Conservation (phyloP, 2,329 filamentous ascomycete species). For the Sporothrix protearum region DNA sequence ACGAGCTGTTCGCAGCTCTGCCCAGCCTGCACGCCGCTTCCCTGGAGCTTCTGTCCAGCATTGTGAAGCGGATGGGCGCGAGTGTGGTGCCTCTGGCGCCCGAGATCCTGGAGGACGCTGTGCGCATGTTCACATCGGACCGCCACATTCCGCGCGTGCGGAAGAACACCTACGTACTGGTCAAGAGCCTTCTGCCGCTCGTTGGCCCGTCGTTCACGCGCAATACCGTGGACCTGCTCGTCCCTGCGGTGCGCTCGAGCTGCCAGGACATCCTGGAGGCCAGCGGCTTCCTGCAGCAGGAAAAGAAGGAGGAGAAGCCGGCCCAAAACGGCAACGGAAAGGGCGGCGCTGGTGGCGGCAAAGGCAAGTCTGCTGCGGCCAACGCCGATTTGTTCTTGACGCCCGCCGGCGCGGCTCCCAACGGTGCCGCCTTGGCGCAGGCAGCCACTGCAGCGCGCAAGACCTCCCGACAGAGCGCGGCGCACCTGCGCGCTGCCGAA, state of each 20-base stretch:
- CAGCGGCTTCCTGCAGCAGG: constrained; percentile 38
- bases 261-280: constrained; percentile 69
- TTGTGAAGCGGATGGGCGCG: constrained; percentile 57
- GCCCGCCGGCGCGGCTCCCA: constrained; percentile 30
- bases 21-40: constrained; percentile 70
- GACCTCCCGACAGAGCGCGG: constrained; percentile 38
- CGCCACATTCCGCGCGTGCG: constrained; percentile 55
- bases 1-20: constrained; percentile 69
- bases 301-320: constrained; percentile 25
- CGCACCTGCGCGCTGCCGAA: constrained; percentile 55
- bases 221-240: constrained; percentile 59
- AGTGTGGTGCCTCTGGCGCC: constrained; percentile 58
- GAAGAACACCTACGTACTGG: constrained; percentile 56
- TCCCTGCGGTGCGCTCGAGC: constrained; percentile 60
- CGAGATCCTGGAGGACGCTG: constrained; percentile 65
- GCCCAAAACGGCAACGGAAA: background rate
- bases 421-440: constrained; percentile 23
- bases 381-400: constrained; percentile 71
- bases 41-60: constrained; percentile 57
- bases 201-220: constrained; percentile 66
- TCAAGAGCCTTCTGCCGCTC: constrained; percentile 55
- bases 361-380: constrained; percentile 42
- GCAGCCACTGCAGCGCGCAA: constrained; percentile 25
- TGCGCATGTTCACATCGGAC: constrained; percentile 64
- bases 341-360: background rate